These are phyloP conservation scores for Chaetomium cochliodes DNA, from an alignment of 495 filamentous ascomycete species.

Conservation along the genomic window DNA sequence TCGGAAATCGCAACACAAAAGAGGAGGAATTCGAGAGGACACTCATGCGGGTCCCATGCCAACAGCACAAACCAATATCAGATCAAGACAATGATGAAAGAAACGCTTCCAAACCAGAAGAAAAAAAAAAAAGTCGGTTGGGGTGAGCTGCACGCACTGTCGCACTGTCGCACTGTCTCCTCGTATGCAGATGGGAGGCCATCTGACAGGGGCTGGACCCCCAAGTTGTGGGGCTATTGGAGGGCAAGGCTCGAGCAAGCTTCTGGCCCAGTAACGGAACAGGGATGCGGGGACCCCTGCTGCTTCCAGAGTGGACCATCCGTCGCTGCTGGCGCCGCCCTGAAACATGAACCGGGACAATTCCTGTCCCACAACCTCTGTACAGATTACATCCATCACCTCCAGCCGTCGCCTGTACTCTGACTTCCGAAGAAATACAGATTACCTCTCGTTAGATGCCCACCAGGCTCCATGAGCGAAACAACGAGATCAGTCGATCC, in stretches of 20 bases:
- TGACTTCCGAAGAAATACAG: too few relatives aligned
- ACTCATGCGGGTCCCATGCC: neutral
- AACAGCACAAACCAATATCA: neutral
- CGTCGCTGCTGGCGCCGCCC: conserved; percentile 8
- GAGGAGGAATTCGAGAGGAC: neutral
- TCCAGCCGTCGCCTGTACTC: neutral
- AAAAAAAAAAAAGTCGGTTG: conserved; percentile 8
- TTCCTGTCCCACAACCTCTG: neutral
- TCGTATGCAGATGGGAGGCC: neutral
- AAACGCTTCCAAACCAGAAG: neutral
- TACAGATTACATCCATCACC: too few relatives aligned
- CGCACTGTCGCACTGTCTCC: neutral
- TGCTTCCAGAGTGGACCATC: neutral
- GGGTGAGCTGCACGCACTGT: neutral
- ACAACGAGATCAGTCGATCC: neutral
- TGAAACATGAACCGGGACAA: conserved; percentile 16
- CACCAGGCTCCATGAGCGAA: neutral
- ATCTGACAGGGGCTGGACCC: neutral
- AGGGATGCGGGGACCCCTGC: conserved; percentile 8
- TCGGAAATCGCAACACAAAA: neutral
- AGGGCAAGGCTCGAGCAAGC: neutral
- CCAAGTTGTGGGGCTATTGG: neutral
- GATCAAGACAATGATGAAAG: neutral
- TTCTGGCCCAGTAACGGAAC: conserved; percentile 31
- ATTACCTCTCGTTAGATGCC: too few relatives aligned